Conservation (phyloP, 202 grass and related monocot genomes). For the Saccharum hybrid region DNA sequence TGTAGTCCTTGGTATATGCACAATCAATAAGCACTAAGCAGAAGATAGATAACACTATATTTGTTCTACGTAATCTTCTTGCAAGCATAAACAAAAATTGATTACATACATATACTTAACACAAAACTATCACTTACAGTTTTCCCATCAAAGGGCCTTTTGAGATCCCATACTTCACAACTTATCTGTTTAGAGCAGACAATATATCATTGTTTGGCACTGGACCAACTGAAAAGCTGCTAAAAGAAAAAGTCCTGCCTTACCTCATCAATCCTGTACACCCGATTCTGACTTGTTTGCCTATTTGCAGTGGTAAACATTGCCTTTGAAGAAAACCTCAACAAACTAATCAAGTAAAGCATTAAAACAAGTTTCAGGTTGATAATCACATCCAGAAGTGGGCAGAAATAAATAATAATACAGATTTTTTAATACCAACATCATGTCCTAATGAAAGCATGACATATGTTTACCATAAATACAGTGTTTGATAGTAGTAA, state of each 20-base stretch:
- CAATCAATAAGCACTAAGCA: background rate
- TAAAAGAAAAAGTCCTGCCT: slow-evolving; percentile 1
- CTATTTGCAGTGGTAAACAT: slow-evolving; percentile 52
- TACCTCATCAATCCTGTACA: slow-evolving; percentile 74
- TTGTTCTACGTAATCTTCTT: background rate
- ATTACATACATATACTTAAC: slow-evolving; percentile 26
- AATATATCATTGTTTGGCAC: slow-evolving; percentile 38
- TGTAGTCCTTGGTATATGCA: slow-evolving; percentile 24
- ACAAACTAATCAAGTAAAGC: slow-evolving; percentile 55
- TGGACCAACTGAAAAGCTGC: slow-evolving; percentile 34
- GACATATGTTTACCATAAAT: background rate
- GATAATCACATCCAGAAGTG: slow-evolving; percentile 33
- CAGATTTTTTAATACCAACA: background rate
- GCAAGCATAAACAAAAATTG: slow-evolving; percentile 20
- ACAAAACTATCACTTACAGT: slow-evolving; percentile 68
- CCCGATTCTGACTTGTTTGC: slow-evolving; percentile 52
- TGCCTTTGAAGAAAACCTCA: slow-evolving; percentile 76
- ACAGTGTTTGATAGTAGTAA: slow-evolving; percentile 15
- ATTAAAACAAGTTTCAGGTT: slow-evolving; percentile 36
- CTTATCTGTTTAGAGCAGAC: slow-evolving; percentile 51
- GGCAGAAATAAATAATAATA: slow-evolving; percentile 11
- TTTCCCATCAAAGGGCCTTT: slow-evolving; percentile 74
- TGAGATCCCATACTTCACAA: slow-evolving; percentile 71
- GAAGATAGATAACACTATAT: slow-evolving; percentile 9
- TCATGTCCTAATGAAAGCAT: slow-evolving; percentile 12